phyloP scores from a whole-genome alignment of 2,329 filamentous ascomycete species.

The Ramularia endophylla region DNA sequence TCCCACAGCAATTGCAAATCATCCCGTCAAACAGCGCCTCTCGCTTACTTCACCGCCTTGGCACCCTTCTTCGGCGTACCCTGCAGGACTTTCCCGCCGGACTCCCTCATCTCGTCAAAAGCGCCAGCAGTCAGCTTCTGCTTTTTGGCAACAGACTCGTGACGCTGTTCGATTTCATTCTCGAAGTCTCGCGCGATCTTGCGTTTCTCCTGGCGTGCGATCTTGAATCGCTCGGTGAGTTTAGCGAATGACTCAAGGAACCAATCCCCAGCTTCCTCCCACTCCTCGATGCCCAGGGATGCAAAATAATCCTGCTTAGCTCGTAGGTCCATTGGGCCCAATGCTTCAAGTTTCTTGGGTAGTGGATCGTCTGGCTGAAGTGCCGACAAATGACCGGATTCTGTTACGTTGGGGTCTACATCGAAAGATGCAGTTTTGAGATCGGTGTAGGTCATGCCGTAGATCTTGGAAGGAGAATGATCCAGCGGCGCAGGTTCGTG shows the following conservation, averaged over 20 bases:
- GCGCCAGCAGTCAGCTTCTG: slow-evolving; percentile 34
- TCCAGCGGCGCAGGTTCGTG: slow-evolving; percentile 13
- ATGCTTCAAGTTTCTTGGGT: slow-evolving; percentile 16
- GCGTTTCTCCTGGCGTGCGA: slow-evolving; percentile 49
- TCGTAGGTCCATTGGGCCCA: slow-evolving; percentile 10
- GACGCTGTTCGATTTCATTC: slow-evolving; percentile 48
- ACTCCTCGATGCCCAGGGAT: slow-evolving; percentile 48
- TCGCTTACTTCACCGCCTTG: slow-evolving; percentile 16
- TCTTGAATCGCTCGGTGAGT: slow-evolving; percentile 47
- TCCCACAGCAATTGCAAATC: background rate
- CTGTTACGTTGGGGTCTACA: slow-evolving; percentile 16
- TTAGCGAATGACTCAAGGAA: slow-evolving; percentile 51
- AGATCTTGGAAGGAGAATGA: slow-evolving; percentile 21
- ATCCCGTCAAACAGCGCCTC: background rate
- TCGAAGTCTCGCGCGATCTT: slow-evolving; percentile 50
- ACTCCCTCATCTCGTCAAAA: slow-evolving; percentile 45
- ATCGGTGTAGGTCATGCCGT: slow-evolving; percentile 21
- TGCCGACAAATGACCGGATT: slow-evolving; percentile 8
- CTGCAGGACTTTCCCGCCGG: slow-evolving; percentile 49
- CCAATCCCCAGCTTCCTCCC: slow-evolving; percentile 59
- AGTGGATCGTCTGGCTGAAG: slow-evolving; percentile 14
- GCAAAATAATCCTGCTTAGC: slow-evolving; percentile 48
- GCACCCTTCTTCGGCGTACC: slow-evolving; percentile 36
- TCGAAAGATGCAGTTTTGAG: slow-evolving; percentile 28
- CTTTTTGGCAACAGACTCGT: slow-evolving; percentile 46